Base-by-base conservation (phyloP, 495 filamentous ascomycete species). In the Corynascus novoguineensis region DNA sequence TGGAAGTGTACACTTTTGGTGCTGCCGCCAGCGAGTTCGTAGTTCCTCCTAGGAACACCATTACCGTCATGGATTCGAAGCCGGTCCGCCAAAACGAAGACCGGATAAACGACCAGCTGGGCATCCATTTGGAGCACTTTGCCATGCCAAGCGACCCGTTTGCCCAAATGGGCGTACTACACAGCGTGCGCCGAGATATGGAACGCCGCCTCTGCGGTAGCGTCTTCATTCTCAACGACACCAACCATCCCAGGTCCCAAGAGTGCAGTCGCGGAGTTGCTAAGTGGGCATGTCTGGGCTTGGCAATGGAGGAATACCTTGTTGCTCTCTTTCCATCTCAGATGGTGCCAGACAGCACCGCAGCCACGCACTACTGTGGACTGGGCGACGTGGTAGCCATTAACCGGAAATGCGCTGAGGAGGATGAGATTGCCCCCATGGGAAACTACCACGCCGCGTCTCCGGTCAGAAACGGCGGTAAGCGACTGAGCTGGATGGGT, bases 1-100 rank as follows among this genome's bases (percentile, higher is more conserved):
- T 77, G 47, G 71, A 74, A 55, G 64, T 77, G 14, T 77, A 73
- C 63, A 75, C 73, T 1, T 74, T 77, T 37, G 73, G 73, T 17
- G 63, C 68, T 27, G 71, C 73, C 9, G 72, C 74, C 24, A 53
- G 49, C 48, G 71, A 74, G 61, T 72, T 75, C 56, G 54, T 63
- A 44, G 56, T 69, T 47, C 74, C 74, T 24, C 63, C 68, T 8
- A 66, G 65, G 19, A 55, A 59, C 44, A 29, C 21, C 52, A 55
- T 58, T 41, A 29, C 21, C 52, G 55, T 55, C 29, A 56, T 60
- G 32, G 50, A 63, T 10, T 19, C 25, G 4, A 59, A 57, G 3
- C 21, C 51, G 57, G 28, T 45, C 12, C 49, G 49, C 12, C 57
- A 61, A 19, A n/a, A 31, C 22, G 44, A 45, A 47, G 38, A 52